Evolutionary conservation across 345 rosid genomes (phyloP).

Genomic region (Crucihimalaya himalaica): DNA sequence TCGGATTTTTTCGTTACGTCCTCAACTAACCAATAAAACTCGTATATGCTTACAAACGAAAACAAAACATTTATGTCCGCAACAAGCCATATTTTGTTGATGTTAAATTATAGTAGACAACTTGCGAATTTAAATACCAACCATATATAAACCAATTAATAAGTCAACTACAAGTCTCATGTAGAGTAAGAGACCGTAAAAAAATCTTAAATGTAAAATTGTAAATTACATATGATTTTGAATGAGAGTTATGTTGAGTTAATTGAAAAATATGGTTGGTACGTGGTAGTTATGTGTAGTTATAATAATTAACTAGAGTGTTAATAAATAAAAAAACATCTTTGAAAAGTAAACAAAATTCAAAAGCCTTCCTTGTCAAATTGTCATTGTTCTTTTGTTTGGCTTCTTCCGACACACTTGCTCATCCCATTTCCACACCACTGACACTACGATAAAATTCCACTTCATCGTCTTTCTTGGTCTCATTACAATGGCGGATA

Average conservation of each 20-base stretch:
- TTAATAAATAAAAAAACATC: no score
- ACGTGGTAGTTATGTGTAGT: neutral
- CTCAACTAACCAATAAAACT: no score
- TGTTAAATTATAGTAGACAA: neutral
- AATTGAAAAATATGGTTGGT: neutral
- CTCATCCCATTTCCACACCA: neutral
- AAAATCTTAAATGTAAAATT: neutral
- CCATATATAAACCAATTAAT: neutral
- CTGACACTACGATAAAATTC: neutral
- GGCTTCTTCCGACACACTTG: conserved; percentile 3
- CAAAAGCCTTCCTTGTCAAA: neutral
- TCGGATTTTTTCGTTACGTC: neutral
- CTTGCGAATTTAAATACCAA: neutral
- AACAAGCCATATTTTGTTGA: neutral
- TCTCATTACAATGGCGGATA: conserved; percentile 24
- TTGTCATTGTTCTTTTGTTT: neutral
- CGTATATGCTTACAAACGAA: no score
- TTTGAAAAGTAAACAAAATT: neutral
- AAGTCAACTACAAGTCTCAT: neutral
- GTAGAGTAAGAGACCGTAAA: neutral
- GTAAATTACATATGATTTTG: neutral
- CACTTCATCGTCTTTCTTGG: neutral
- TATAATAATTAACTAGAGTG: no score
- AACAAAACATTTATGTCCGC: neutral
- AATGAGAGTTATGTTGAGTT: neutral